Conservation (phyloP, 2,329 filamentous ascomycete genomes). For the Colletotrichum sp. region DNA sequence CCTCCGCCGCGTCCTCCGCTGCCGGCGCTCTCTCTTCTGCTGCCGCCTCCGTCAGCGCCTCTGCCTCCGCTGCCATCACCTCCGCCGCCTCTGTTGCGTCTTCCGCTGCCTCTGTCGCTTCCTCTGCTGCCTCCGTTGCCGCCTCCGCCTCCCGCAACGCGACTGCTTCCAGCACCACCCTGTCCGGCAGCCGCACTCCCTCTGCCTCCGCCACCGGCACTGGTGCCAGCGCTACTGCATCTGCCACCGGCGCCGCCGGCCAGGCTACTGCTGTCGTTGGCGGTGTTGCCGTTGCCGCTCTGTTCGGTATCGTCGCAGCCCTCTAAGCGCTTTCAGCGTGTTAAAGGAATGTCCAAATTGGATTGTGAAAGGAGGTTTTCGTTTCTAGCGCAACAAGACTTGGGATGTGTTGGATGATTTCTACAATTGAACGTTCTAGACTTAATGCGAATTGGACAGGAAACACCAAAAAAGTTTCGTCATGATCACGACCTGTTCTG, state of each 20-base stretch:
- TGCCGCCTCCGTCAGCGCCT: not conserved
- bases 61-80: slow-evolving; percentile 34
- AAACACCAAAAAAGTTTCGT: not conserved
- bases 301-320: slow-evolving; percentile 10
- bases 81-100: slow-evolving; percentile 26
- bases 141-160: slow-evolving; percentile 22
- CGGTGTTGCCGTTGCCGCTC: slow-evolving; percentile 9
- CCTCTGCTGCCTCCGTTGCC: not conserved
- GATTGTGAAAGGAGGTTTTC: not conserved
- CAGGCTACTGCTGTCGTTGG: not conserved
- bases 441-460: not conserved
- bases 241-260: not conserved
- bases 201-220: not conserved
- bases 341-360: too few species aligned
- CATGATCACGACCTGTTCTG: not conserved
- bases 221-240: not conserved
- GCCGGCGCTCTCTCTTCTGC: not conserved
- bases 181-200: not conserved
- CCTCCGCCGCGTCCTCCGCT: not conserved
- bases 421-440: not conserved
- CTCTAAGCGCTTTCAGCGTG: not conserved
- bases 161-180: not conserved
- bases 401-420: not conserved
- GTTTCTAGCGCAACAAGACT: not conserved
- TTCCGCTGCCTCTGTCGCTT: slow-evolving; percentile 18